A percentile compares a stretch with the other conserved stretches of the same genome.
These are phyloP conservation scores for Metroxylon sagu DNA, from an alignment of 176 grass and related monocot species.

Conservation along the genomic window DNA sequence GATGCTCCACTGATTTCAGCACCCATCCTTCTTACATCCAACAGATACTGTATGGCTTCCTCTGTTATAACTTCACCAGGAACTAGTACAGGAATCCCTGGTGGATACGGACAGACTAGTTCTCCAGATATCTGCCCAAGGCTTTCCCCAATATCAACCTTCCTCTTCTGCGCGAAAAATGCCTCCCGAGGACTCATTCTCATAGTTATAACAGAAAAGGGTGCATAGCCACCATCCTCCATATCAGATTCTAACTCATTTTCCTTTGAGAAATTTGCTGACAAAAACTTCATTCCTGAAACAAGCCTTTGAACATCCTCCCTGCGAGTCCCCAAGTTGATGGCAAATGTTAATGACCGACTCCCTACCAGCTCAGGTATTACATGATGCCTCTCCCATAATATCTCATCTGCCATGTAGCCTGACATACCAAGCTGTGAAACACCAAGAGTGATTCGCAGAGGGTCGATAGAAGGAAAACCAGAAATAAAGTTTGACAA, in stretches of 20 bases:
- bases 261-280: slow-evolving; percentile 34
- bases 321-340: slow-evolving; percentile 63
- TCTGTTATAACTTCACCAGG: slow-evolving; percentile 68
- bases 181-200: slow-evolving; percentile 60
- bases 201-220: slow-evolving; percentile 29
- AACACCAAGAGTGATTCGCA: slow-evolving; percentile 50
- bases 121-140: slow-evolving; percentile 77
- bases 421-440: slow-evolving; percentile 46
- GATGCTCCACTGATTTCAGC: slow-evolving; percentile 56
- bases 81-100: slow-evolving; percentile 66
- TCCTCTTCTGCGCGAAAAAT: slow-evolving; percentile 70
- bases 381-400: slow-evolving; percentile 40
- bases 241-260: slow-evolving; percentile 9
- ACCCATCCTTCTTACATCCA: slow-evolving; percentile 35
- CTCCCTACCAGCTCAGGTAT: slow-evolving; percentile 68
- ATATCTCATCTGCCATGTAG: slow-evolving; percentile 44
- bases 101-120: slow-evolving; percentile 75
- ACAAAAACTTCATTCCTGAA: slow-evolving; percentile 30
- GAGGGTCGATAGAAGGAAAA: slow-evolving; percentile 63
- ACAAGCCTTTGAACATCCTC: slow-evolving; percentile 62
- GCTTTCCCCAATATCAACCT: slow-evolving; percentile 41
- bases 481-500: slow-evolving; percentile 42
- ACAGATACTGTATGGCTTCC: slow-evolving; percentile 47
- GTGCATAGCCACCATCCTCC: slow-evolving; percentile 8
- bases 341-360: slow-evolving; percentile 44